These are phyloP conservation scores for Annona squamosa DNA, from an alignment of 164 flowering plant species.

Conservation along the genomic window DNA sequence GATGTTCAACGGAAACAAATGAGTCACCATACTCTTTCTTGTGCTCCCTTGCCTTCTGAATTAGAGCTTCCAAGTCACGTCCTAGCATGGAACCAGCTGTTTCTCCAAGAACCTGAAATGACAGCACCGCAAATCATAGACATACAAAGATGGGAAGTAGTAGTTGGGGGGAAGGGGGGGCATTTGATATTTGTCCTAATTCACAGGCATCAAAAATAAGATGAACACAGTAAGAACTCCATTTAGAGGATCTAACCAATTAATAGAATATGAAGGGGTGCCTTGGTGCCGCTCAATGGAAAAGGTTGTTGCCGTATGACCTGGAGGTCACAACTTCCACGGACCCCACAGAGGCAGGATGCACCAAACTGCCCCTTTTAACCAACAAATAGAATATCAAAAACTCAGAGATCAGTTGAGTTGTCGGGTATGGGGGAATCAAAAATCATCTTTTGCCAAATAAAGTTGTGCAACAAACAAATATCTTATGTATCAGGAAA, in stretches of 20 bases:
- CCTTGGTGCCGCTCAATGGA: background rate
- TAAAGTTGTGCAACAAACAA: background rate
- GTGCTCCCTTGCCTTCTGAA: constrained; percentile 73
- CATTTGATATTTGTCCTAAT: background rate
- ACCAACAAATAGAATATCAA: background rate
- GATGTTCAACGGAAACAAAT: constrained; percentile 89
- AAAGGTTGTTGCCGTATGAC: background rate
- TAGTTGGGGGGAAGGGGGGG: background rate
- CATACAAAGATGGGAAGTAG: background rate
- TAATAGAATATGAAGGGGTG: background rate
- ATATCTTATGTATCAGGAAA: background rate
- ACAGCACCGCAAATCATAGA: background rate
- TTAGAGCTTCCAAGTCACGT: constrained; percentile 74
- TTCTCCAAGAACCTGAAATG: constrained; percentile 68
- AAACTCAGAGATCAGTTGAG: background rate
- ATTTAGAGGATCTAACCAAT: background rate
- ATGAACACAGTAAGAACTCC: background rate
- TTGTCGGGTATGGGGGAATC: background rate
- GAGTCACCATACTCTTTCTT: constrained; percentile 89
- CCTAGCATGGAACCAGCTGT: constrained; percentile 94
- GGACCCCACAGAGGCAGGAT: background rate
- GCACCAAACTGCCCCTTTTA: background rate
- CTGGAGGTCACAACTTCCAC: background rate
- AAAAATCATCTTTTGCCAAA: background rate
- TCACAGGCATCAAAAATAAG: background rate